These are phyloP conservation scores for Botrytis fragariae DNA, from an alignment of 2,329 filamentous ascomycete genomes.

Conservation along the genomic window DNA sequence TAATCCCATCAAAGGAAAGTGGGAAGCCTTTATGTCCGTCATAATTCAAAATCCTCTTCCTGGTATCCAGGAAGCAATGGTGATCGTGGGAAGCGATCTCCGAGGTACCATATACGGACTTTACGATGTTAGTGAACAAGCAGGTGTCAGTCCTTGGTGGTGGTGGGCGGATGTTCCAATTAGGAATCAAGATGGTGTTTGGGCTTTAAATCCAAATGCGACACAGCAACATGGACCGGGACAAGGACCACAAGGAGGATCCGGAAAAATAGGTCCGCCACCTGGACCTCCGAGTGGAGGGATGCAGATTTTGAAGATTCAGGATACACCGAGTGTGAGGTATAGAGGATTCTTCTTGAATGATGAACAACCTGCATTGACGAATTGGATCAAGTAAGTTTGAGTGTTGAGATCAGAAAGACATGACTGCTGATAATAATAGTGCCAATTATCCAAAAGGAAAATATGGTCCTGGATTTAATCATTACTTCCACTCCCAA, in stretches of 20 bases:
- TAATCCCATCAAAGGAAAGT: conserved; percentile 56
- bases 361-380: conserved; percentile 59
- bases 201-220: conserved; percentile 40
- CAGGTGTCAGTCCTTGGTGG: conserved; percentile 66
- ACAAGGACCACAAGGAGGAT: not conserved
- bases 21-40: conserved; percentile 66
- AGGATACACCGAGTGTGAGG: conserved; percentile 52
- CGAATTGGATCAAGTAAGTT: conserved; percentile 56
- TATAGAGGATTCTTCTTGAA: conserved; percentile 61
- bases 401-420: not conserved
- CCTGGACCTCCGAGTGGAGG: not conserved
- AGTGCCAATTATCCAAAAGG: conserved; percentile 46
- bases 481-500: conserved; percentile 63
- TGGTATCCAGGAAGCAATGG: conserved; percentile 56
- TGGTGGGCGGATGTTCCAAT: conserved; percentile 56
- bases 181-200: conserved; percentile 46
- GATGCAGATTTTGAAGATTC: conserved; percentile 43
- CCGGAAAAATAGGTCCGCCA: not conserved
- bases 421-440: conserved; percentile 4
- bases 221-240: not conserved
- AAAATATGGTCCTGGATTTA: conserved; percentile 46
- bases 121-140: conserved; percentile 71
- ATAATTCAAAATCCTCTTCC: conserved; percentile 57
- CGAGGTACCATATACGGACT: conserved; percentile 67
- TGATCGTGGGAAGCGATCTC: conserved; percentile 66